phyloP scores from a whole-genome alignment of 2,329 filamentous ascomycete genomes.

The Fusarium sp. region DNA sequence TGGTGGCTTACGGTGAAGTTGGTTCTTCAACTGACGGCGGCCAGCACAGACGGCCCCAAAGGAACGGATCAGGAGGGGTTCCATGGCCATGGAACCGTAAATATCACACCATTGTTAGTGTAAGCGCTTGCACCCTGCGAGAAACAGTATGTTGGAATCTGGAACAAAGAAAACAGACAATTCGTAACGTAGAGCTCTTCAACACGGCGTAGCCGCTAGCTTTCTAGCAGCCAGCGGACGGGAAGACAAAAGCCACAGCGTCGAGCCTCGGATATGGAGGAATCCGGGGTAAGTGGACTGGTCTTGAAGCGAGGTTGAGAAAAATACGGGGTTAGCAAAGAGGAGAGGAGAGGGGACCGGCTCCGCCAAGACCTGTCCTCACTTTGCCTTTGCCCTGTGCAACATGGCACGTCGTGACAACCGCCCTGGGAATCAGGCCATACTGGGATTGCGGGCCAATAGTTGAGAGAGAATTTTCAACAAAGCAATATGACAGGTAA shows the following conservation, averaged over 20 bases:
- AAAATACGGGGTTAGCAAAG: slow-evolving; percentile 1
- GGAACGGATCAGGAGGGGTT: slow-evolving; percentile 26
- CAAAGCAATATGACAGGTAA: slow-evolving; percentile 33
- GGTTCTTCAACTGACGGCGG: slow-evolving; percentile 8
- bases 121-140: slow-evolving; percentile 15
- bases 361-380: slow-evolving; percentile 15
- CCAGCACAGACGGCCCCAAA: slow-evolving; percentile 25
- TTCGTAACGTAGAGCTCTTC: background rate
- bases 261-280: slow-evolving; percentile 29
- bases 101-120: slow-evolving; percentile 16
- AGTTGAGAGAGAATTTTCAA: background rate
- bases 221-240: slow-evolving; percentile 12
- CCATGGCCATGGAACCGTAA: slow-evolving; percentile 31
- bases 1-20: slow-evolving; percentile 26
- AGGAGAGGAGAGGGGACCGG: slow-evolving; percentile 10
- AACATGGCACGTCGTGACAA: slow-evolving; percentile 26
- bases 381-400: slow-evolving; percentile 4
- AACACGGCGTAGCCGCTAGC: slow-evolving; percentile 29
- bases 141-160: slow-evolving; percentile 1
- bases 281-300: slow-evolving; percentile 39
- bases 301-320: slow-evolving; percentile 7
- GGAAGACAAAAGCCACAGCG: slow-evolving; percentile 28
- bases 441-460: background rate
- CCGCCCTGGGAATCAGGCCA: slow-evolving; percentile 4
- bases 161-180: slow-evolving; percentile 15